These are phyloP conservation scores for Lentinula detonsa DNA, from an alignment of 768 basidiomycete genomes.

Conservation along the genomic window DNA sequence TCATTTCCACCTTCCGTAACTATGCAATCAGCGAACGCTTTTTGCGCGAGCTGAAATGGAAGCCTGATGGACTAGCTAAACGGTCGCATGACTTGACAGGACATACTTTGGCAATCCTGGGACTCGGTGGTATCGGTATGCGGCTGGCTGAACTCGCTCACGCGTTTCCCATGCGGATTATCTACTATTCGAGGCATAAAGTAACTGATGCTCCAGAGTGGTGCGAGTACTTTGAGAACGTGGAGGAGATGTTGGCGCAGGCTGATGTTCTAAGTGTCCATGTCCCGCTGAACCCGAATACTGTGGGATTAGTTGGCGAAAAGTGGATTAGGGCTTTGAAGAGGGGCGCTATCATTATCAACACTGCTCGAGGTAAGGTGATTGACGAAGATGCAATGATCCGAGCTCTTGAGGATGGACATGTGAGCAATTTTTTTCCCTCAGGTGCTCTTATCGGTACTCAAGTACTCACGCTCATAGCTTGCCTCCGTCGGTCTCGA, in stretches of 20 bases:
- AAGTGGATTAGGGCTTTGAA: conserved; percentile 74
- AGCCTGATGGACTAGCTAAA: conserved; percentile 39
- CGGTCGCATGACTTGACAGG: conserved; percentile 59
- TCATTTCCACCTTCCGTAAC: conserved; percentile 73
- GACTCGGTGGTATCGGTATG: conserved; percentile 72
- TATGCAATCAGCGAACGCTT: conserved; percentile 61
- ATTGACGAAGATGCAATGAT: conserved; percentile 87
- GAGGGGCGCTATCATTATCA: conserved; percentile 72
- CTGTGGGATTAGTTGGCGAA: conserved; percentile 68
- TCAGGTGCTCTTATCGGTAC: background rate
- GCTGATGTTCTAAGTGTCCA: conserved; percentile 85
- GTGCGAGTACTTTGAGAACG: conserved; percentile 66
- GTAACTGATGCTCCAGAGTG: conserved; percentile 57
- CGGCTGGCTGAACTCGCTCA: conserved; percentile 66
- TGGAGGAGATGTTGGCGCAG: conserved; percentile 58
- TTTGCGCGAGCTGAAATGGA: conserved; percentile 56
- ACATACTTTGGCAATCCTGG: conserved; percentile 67
- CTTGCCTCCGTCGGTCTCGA: conserved; percentile 78
- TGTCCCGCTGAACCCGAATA: conserved; percentile 73
- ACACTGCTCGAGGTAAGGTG: conserved; percentile 88
- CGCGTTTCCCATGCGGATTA: conserved; percentile 84
- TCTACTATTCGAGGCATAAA: conserved; percentile 70
- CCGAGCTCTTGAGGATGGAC: conserved; percentile 77
- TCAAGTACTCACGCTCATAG: conserved; percentile 28
- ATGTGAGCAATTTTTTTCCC: conserved; percentile 48